Conservation (phyloP, 352 stramenopile species). For the Phytophthora pseudosyringae region DNA sequence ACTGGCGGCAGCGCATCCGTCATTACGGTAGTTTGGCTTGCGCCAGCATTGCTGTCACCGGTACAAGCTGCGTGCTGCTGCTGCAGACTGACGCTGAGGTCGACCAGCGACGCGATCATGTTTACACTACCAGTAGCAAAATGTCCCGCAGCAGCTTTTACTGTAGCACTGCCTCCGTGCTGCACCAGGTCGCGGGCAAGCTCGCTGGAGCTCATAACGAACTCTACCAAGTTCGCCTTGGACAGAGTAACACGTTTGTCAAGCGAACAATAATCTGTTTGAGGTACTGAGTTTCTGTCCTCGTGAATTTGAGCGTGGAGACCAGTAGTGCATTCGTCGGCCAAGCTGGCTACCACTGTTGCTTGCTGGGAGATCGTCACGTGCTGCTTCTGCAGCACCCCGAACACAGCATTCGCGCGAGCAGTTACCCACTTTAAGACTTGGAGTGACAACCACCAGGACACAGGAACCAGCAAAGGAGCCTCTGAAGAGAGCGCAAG, state of each 20-base stretch:
- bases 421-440: slow-evolving; percentile 51
- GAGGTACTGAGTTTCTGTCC: not conserved
- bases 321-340: slow-evolving; percentile 28
- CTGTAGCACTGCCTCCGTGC: slow-evolving; percentile 20
- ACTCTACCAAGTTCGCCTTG: slow-evolving; percentile 42
- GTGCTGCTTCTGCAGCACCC: slow-evolving; percentile 38
- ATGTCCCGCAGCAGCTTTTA: slow-evolving; percentile 31
- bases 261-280: slow-evolving; percentile 19
- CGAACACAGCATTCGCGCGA: slow-evolving; percentile 36
- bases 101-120: slow-evolving; percentile 42
- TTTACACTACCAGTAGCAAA: slow-evolving; percentile 34
- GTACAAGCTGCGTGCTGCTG: slow-evolving; percentile 16
- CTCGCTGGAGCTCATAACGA: slow-evolving; percentile 46
- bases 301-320: slow-evolving; percentile 37
- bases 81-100: slow-evolving; percentile 33
- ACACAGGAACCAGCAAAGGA: slow-evolving; percentile 18
- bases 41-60: not conserved
- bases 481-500: not conserved
- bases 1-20: slow-evolving; percentile 37
- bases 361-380: slow-evolving; percentile 27
- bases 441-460: slow-evolving; percentile 57
- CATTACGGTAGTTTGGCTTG: slow-evolving; percentile 2
- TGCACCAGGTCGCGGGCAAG: slow-evolving; percentile 45
- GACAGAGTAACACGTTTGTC: slow-evolving; percentile 29
- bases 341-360: slow-evolving; percentile 33